Evolutionary conservation across 345 rosid species (phyloP).

Genomic region (Moricandia arvensis): DNA sequence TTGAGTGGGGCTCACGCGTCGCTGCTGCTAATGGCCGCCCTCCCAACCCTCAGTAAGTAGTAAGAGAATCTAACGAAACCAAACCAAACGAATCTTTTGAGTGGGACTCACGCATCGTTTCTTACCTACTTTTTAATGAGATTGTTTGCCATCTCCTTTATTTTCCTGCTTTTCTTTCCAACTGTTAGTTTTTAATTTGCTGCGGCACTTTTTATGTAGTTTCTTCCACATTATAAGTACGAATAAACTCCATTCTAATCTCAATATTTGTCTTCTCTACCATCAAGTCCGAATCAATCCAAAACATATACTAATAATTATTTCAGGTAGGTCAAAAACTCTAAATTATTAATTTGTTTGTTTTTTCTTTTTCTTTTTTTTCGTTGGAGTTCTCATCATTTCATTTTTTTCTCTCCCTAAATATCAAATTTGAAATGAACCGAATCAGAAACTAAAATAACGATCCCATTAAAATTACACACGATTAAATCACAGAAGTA

Average conservation of each 20-base stretch:
- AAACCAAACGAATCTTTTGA: background rate
- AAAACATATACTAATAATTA: background rate
- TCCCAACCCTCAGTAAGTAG: slow-evolving; percentile 45
- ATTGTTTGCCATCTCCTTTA: background rate
- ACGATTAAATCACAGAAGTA: background rate
- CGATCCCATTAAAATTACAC: background rate
- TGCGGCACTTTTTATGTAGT: background rate
- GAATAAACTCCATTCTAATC: background rate
- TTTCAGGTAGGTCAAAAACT: no score
- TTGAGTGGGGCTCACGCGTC: slow-evolving; percentile 57
- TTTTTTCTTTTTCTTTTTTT: no score
- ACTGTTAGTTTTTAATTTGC: background rate
- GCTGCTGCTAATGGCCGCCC: slow-evolving; percentile 62
- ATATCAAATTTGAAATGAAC: background rate
- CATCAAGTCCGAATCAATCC: background rate
- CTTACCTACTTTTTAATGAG: background rate
- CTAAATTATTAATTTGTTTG: no score
- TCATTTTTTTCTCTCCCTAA: background rate
- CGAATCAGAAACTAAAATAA: background rate
- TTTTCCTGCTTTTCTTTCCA: background rate
- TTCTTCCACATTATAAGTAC: background rate
- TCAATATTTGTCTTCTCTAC: background rate
- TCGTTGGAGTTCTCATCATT: background rate
- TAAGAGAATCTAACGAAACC: background rate
- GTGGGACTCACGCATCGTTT: background rate